These are phyloP conservation scores for Hydrangea macrophylla DNA, from an alignment of 148 eudicot genomes.

Conservation along the genomic window DNA sequence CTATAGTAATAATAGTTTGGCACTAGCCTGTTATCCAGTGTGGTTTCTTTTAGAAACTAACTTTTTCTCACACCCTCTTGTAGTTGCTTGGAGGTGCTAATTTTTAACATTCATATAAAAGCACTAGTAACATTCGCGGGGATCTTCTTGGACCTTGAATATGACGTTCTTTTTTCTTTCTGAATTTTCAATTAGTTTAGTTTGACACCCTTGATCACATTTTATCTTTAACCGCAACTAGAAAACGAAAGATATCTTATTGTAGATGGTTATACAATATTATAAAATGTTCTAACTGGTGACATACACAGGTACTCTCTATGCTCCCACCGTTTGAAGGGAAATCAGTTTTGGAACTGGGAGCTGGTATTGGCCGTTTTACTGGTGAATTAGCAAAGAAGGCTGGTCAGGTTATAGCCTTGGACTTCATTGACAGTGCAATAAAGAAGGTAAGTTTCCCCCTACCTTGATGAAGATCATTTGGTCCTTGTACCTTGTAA, in stretches of 20 bases:
- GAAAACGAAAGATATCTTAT: not conserved
- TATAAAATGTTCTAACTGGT: not conserved
- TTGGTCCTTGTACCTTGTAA: not conserved
- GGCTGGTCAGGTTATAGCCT: constrained; percentile 74
- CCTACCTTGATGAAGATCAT: not conserved
- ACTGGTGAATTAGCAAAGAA: constrained; percentile 84
- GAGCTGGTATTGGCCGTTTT: constrained; percentile 99
- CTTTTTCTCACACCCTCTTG: no score
- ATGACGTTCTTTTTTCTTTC: no score
- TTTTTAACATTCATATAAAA: no score
- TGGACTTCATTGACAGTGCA: constrained; percentile 89
- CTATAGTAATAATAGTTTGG: no score
- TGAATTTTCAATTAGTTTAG: no score
- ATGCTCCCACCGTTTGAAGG: constrained; percentile 89
- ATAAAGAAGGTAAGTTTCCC: constrained; percentile 69
- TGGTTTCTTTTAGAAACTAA: no score
- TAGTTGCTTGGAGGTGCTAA: no score
- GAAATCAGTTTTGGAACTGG: constrained; percentile 83
- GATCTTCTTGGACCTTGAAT: no score
- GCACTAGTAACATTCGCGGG: no score
- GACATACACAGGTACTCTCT: constrained; percentile 56
- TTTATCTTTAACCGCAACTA: not conserved
- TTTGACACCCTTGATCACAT: no score
- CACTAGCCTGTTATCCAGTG: no score
- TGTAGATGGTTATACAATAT: not conserved